These are phyloP conservation scores for Diplotaxis tenuifolia DNA, from an alignment of 345 rosid species.

Conservation along the genomic window DNA sequence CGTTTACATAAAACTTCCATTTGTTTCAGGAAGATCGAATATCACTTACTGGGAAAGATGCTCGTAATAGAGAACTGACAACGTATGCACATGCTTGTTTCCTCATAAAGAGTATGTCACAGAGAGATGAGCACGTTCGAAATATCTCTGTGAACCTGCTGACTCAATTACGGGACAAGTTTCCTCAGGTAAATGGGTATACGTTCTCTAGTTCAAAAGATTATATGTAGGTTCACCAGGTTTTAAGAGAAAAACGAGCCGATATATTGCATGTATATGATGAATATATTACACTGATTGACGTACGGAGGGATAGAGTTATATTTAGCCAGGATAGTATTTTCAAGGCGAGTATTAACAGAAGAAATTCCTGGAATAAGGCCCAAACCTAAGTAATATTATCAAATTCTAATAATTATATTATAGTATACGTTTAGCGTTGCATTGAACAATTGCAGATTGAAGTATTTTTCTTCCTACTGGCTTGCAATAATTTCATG, in stretches of 20 bases:
- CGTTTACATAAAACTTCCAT: slow-evolving; percentile 21
- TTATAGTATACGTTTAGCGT: background rate
- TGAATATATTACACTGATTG: background rate
- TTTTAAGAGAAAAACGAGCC: slow-evolving; percentile 22
- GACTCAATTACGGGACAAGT: slow-evolving; percentile 90
- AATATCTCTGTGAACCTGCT: slow-evolving; percentile 82
- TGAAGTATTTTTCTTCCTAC: slow-evolving; percentile 3
- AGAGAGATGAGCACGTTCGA: slow-evolving; percentile 92
- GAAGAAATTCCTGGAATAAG: slow-evolving; percentile 3
- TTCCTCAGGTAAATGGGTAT: slow-evolving; percentile 74
- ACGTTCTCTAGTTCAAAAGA: background rate
- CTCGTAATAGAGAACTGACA: slow-evolving; percentile 77
- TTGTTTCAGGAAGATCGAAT: slow-evolving; percentile 82
- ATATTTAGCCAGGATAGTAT: background rate
- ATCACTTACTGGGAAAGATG: slow-evolving; percentile 74
- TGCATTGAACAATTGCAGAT: slow-evolving; percentile 11
- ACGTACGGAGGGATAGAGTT: slow-evolving; percentile 3
- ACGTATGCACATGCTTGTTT: slow-evolving; percentile 84
- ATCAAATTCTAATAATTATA: background rate
- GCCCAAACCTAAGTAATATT: slow-evolving; percentile 16
- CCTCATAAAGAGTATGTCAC: slow-evolving; percentile 90
- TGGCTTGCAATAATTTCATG: background rate
- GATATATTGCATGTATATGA: background rate
- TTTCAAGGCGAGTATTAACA: slow-evolving; percentile 3
- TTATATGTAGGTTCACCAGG: slow-evolving; percentile 14